These are phyloP conservation scores for Melastoma candidum DNA, from an alignment of 441 rosid genomes.

Conservation along the genomic window DNA sequence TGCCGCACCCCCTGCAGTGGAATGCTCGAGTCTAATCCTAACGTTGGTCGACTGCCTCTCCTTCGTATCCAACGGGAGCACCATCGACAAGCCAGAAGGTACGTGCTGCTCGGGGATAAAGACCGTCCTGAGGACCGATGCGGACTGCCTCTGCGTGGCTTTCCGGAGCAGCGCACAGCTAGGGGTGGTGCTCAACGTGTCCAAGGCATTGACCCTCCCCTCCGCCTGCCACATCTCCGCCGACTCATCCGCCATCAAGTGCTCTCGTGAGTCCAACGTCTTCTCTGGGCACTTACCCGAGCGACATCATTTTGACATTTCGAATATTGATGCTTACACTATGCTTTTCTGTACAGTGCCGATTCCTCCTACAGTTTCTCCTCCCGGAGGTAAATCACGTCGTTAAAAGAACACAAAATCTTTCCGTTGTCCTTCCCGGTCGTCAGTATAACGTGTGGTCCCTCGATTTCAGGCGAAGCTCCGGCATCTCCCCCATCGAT, in stretches of 20 bases:
- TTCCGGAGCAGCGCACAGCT: conserved; percentile 9
- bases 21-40: conserved; percentile 10
- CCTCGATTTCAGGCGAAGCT: too few species aligned
- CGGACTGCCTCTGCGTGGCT: conserved; percentile 28
- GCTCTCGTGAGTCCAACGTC: too few species aligned
- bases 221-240: conserved; percentile 10
- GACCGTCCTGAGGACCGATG: conserved; percentile 7
- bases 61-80: conserved; percentile 12
- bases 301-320: too few species aligned
- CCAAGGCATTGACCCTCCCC: conserved; percentile 17
- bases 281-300: too few species aligned
- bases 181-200: conserved; percentile 25
- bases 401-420: too few species aligned
- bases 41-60: conserved; percentile 27
- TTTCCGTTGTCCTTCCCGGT: conserved; percentile 10
- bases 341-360: too few species aligned
- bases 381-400: too few species aligned
- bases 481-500: too few species aligned
- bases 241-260: too few species aligned
- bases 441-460: background rate
- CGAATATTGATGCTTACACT: too few species aligned
- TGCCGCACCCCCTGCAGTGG: too few species aligned
- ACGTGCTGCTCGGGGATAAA: conserved; percentile 28
- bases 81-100: background rate
- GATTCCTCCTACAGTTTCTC: too few species aligned